Conservation (phyloP, 2,329 filamentous ascomycete genomes). For the Microascus cirrosus region DNA sequence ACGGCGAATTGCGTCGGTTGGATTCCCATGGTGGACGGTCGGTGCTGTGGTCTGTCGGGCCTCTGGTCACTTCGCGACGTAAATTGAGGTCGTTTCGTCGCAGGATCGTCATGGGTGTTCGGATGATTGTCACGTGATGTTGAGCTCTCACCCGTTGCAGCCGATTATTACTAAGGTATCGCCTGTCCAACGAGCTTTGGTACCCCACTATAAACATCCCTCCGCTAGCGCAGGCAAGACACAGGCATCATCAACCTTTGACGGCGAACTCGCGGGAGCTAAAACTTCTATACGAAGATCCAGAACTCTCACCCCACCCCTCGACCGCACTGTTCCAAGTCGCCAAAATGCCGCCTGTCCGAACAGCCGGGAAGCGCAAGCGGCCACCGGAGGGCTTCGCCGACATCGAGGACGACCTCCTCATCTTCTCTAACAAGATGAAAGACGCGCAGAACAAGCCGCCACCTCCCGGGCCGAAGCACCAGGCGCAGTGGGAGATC, state of each 20-base stretch:
- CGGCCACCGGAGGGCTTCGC: conserved; percentile 77
- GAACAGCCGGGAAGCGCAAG: conserved; percentile 66
- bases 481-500: conserved; percentile 92
- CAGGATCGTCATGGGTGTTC: neutral
- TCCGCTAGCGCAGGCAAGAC: neutral
- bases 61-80: conserved; percentile 1
- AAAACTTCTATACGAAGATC: neutral
- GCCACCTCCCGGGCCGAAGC: conserved; percentile 66
- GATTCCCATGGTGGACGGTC: conserved; percentile 61
- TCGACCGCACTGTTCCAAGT: neutral
- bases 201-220: neutral
- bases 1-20: conserved; percentile 86
- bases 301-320: neutral
- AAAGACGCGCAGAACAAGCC: conserved; percentile 90
- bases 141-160: neutral
- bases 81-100: neutral
- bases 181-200: neutral
- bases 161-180: neutral
- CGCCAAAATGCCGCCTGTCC: conserved; percentile 59
- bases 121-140: neutral
- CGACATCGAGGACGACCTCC: conserved; percentile 77
- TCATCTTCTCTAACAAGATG: conserved; percentile 84
- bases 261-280: neutral
- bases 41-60: conserved; percentile 10
- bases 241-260: neutral